Conservation (phyloP, 306 rosid species). For the Arachis hypogaea region DNA sequence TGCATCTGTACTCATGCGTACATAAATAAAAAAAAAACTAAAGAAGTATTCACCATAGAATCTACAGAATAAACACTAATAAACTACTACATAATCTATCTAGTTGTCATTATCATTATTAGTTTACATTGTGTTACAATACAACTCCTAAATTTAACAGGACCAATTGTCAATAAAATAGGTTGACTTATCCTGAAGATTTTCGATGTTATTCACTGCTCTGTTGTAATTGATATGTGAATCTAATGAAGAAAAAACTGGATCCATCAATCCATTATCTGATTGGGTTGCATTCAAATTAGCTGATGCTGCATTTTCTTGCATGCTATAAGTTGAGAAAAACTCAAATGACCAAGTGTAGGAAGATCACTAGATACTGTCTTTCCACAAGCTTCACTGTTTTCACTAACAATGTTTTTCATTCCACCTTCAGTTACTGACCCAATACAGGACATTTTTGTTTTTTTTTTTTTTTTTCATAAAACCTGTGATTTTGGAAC, state of each 20-base stretch:
- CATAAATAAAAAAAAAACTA: too few species aligned
- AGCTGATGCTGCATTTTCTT: conserved; percentile 17
- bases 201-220: neutral
- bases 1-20: too few species aligned
- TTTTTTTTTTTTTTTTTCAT: neutral
- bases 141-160: too few species aligned
- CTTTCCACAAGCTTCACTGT: conserved; percentile 11
- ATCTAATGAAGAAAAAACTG: neutral
- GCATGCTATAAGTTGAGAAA: conserved; percentile 16
- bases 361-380: conserved; percentile 16
- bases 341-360: neutral
- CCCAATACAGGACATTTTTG: neutral
- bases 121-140: conserved; percentile 18
- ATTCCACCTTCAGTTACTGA: conserved; percentile 5
- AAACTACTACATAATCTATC: too few species aligned
- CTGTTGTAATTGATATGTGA: neutral
- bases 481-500: conserved; percentile 34
- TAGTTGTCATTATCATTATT: neutral
- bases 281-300: neutral
- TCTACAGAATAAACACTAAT: too few species aligned
- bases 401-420: conserved; percentile 10
- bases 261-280: conserved; percentile 20
- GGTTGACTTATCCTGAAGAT: too few species aligned
- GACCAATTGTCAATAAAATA: too few species aligned
- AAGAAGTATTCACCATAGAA: too few species aligned